Evolutionary conservation across 169 alveolate species (phyloP).

Genomic region (Plasmodium inui): DNA sequence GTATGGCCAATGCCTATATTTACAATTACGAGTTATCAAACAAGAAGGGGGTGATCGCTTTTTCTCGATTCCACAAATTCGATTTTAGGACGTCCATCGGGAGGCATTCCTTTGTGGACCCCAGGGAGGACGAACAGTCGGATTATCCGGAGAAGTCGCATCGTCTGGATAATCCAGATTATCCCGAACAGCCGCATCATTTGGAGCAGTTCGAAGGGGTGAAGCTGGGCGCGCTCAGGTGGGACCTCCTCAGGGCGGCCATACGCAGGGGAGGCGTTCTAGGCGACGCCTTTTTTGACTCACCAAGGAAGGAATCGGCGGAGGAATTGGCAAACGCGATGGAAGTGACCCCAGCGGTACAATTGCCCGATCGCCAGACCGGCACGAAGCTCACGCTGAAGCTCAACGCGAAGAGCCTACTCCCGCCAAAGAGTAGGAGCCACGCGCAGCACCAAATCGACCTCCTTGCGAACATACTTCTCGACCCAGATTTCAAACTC

Average conservation of each 20-base stretch:
- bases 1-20: constrained; percentile 55
- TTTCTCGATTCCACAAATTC: constrained; percentile 43
- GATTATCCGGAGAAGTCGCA: neutral
- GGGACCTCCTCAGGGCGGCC: neutral
- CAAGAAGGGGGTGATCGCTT: constrained; percentile 60
- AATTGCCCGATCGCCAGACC: neutral
- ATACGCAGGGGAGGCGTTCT: neutral
- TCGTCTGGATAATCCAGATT: too few relatives aligned
- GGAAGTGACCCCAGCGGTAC: neutral
- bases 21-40: constrained; percentile 44
- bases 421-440: neutral
- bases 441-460: neutral
- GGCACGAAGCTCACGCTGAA: neutral
- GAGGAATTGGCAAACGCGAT: neutral
- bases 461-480: neutral
- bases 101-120: neutral
- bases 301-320: neutral
- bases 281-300: neutral
- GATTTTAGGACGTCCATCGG: constrained; percentile 57
- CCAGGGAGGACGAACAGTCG: neutral
- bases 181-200: neutral
- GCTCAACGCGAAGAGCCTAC: neutral
- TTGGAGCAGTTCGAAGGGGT: neutral
- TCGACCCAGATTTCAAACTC: neutral
- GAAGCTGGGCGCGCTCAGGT: neutral